Percentiles rank a stretch among this genome's conserved stretches.
These are phyloP conservation scores for Physcomitrellopsis africana DNA, from an alignment of 225 moss, liverwort and hornwort genomes.

Conservation along the genomic window DNA sequence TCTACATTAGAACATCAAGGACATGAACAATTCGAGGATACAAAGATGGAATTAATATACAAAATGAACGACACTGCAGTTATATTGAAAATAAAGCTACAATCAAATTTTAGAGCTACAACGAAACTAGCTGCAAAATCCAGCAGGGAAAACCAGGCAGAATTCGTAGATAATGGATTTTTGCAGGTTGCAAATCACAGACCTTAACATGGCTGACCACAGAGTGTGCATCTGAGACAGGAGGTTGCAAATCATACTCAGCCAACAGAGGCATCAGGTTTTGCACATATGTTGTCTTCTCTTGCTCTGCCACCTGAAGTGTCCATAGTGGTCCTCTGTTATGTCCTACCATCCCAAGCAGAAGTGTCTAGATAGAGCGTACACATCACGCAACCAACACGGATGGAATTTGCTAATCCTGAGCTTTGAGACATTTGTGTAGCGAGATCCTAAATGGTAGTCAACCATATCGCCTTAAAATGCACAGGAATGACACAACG, in stretches of 20 bases:
- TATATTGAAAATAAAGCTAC: slow-evolving; percentile 13
- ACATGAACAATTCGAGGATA: slow-evolving; percentile 20
- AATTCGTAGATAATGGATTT: not conserved
- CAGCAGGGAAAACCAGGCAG: slow-evolving; percentile 19
- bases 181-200: slow-evolving; percentile 26
- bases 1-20: not conserved
- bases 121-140: not conserved
- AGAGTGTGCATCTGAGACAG: slow-evolving; percentile 88
- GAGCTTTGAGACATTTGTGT: not conserved
- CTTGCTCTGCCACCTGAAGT: slow-evolving; percentile 88
- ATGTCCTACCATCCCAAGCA: slow-evolving; percentile 46
- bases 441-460: not conserved
- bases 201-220: slow-evolving; percentile 97
- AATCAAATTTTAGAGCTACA: slow-evolving; percentile 11
- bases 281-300: slow-evolving; percentile 82
- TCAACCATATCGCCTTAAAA: not conserved
- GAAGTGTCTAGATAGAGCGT: slow-evolving; percentile 32
- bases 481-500: slow-evolving; percentile 18
- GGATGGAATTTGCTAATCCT: slow-evolving; percentile 23
- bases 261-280: slow-evolving; percentile 80
- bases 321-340: slow-evolving; percentile 40
- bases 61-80: not conserved
- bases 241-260: slow-evolving; percentile 92
- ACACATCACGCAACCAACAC: slow-evolving; percentile 23
- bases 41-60: not conserved